These are phyloP conservation scores for Arthrobotrys megalospora DNA, from an alignment of 2,329 filamentous ascomycete genomes.

Conservation along the genomic window DNA sequence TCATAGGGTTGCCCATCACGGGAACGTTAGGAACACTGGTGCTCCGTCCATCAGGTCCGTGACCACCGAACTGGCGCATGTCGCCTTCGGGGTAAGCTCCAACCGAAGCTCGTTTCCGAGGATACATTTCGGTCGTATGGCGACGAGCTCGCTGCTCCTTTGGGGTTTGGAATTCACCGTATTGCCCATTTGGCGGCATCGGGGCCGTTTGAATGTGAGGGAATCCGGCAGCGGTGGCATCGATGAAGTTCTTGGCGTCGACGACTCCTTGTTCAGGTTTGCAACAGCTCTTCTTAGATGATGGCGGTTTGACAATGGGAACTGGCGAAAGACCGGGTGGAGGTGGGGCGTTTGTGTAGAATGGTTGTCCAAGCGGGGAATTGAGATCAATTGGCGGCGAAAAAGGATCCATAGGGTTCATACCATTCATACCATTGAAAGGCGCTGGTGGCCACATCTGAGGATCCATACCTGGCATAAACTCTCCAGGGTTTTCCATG, in stretches of 20 bases:
- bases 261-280: constrained; percentile 25
- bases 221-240: constrained; percentile 29
- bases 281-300: constrained; percentile 45
- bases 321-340: constrained; percentile 12
- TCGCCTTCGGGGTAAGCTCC: constrained; percentile 39
- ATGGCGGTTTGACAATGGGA: constrained; percentile 26
- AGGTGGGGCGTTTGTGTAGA: constrained; percentile 27
- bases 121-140: constrained; percentile 45
- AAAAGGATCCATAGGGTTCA: constrained; percentile 25
- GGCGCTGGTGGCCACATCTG: constrained; percentile 35
- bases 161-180: constrained; percentile 25
- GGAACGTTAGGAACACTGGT: constrained; percentile 51
- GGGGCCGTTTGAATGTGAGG: constrained; percentile 19
- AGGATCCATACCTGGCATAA: constrained; percentile 18
- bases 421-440: constrained; percentile 24
- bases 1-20: constrained; percentile 4
- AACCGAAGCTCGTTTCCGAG: constrained; percentile 41
- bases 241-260: constrained; percentile 39
- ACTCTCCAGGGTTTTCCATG: constrained; percentile 21
- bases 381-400: constrained; percentile 27
- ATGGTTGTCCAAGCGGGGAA: constrained; percentile 27
- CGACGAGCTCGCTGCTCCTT: constrained; percentile 34
- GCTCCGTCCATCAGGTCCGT: constrained; percentile 32
- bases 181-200: constrained; percentile 24
- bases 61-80: constrained; percentile 30